Percentiles rank a stretch among this genome's conserved stretches.
Conservation (phyloP, 2,329 filamentous ascomycete species). For the Aspergillus floridensis region DNA sequence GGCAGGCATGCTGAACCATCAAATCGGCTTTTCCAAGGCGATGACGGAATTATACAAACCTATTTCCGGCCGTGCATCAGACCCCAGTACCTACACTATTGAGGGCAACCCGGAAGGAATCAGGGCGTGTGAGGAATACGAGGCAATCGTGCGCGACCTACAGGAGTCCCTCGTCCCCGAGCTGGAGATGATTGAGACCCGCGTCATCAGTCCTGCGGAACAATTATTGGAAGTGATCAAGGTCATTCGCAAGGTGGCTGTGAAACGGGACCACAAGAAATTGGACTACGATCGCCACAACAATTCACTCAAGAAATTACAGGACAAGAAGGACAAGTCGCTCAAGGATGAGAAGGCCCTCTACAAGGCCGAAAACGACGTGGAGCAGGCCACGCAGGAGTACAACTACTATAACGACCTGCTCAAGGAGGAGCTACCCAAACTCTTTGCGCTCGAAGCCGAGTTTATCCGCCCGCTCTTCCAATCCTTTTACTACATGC, state of each 20-base stretch:
- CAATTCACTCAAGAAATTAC: conserved; percentile 80
- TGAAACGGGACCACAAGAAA: conserved; percentile 96
- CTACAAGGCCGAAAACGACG: conserved; percentile 90
- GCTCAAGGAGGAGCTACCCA: conserved; percentile 91
- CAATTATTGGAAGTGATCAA: conserved; percentile 95
- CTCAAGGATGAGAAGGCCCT: conserved; percentile 96
- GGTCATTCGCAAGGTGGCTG: conserved; percentile 80
- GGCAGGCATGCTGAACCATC: conserved; percentile 83
- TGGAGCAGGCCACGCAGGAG: conserved; percentile 88
- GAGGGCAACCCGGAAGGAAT: conserved; percentile 94
- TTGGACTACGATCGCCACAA: conserved; percentile 91
- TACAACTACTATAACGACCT: conserved; percentile 98
- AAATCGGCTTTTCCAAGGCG: conserved; percentile 96
- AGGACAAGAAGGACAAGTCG: conserved; percentile 96
- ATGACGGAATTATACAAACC: conserved; percentile 97
- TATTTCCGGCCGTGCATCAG: conserved; percentile 91
- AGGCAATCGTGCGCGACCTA: conserved; percentile 82
- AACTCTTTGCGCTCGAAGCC: conserved; percentile 82
- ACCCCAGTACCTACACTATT: conserved; percentile 76
- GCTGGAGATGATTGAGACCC: conserved; percentile 92
- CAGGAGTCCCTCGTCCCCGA: conserved; percentile 86
- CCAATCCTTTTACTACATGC: conserved; percentile 99
- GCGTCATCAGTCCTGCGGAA: conserved; percentile 87
- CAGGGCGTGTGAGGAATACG: conserved; percentile 92
- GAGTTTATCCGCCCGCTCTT: conserved; percentile 97